Evolutionary conservation across 495 filamentous ascomycete species (phyloP).

Genomic region (Xylaria palmicola): DNA sequence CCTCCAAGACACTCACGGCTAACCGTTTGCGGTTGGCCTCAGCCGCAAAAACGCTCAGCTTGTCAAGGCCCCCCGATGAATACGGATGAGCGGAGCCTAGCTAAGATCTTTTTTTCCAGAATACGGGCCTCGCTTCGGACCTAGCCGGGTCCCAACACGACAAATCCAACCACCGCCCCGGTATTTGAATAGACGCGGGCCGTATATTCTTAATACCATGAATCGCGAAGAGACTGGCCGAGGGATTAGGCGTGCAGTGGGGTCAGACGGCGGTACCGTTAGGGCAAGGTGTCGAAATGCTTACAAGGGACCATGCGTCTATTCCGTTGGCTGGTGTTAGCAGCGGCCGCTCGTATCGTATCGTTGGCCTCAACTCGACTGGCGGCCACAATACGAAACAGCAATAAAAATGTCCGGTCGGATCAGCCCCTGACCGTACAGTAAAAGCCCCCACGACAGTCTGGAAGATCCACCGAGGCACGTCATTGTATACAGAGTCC

Average conservation of each 20-base stretch:
- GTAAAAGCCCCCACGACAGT: slow-evolving; percentile 7
- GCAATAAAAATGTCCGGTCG: slow-evolving; percentile 11
- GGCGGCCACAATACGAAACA: slow-evolving; percentile 17
- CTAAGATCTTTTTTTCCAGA: neutral
- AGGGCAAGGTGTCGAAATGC: neutral
- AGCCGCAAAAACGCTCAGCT: slow-evolving; percentile 3
- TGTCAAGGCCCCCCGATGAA: neutral
- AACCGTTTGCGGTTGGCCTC: neutral
- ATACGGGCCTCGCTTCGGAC: slow-evolving; percentile 6
- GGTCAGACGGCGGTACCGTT: neutral
- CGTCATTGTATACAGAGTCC: slow-evolving; percentile 14
- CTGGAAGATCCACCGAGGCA: slow-evolving; percentile 11
- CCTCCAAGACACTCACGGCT: neutral
- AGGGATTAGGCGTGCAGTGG: neutral
- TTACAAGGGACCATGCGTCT: neutral
- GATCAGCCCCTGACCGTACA: slow-evolving; percentile 9
- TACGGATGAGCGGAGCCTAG: slow-evolving; percentile 12
- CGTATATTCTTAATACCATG: neutral
- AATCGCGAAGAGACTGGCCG: neutral
- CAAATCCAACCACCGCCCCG: slow-evolving; percentile 1
- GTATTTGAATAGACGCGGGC: neutral
- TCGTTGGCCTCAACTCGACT: neutral
- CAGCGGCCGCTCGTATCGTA: slow-evolving; percentile 7
- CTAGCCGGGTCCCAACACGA: slow-evolving; percentile 4
- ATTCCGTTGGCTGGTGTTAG: neutral